These are phyloP conservation scores for Aspergillus indologenus DNA, from an alignment of 495 filamentous ascomycete species.

Conservation along the genomic window DNA sequence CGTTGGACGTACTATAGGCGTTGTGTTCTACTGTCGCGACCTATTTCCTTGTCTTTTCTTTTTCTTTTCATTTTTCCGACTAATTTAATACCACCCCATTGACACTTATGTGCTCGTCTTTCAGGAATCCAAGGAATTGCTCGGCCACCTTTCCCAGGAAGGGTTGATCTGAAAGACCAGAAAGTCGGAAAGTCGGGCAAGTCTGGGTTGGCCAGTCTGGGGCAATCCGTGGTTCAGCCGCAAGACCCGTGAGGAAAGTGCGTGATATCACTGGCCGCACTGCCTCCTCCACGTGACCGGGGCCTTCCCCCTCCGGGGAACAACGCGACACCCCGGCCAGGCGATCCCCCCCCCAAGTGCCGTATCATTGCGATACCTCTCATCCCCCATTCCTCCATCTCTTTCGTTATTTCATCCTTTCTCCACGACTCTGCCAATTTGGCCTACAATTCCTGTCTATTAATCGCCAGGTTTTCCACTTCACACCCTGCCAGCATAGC, in stretches of 20 bases:
- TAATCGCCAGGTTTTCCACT: slow-evolving; percentile 14
- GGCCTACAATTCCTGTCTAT: slow-evolving; percentile 4
- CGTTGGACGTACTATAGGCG: slow-evolving; percentile 36
- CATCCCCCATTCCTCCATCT: slow-evolving; percentile 11
- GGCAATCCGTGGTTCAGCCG: slow-evolving; percentile 20
- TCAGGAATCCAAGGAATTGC: slow-evolving; percentile 34
- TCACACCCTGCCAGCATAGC: slow-evolving; percentile 5
- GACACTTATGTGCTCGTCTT: slow-evolving; percentile 15
- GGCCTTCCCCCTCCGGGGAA: slow-evolving; percentile 20
- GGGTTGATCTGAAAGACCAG: slow-evolving; percentile 18
- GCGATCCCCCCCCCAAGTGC: neutral
- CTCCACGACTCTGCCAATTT: slow-evolving; percentile 15
- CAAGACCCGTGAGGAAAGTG: slow-evolving; percentile 40
- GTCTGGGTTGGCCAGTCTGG: neutral
- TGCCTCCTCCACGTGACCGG: slow-evolving; percentile 34
- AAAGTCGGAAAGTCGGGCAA: slow-evolving; percentile 6
- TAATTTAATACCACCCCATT: slow-evolving; percentile 36
- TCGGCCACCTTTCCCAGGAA: slow-evolving; percentile 28
- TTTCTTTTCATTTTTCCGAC: slow-evolving; percentile 21
- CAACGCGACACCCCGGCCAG: slow-evolving; percentile 23
- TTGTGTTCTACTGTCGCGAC: slow-evolving; percentile 21
- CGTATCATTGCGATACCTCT: slow-evolving; percentile 15
- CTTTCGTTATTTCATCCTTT: slow-evolving; percentile 11
- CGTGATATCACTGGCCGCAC: slow-evolving; percentile 43
- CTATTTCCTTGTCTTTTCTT: neutral